These are phyloP conservation scores for Abortiporus biennis DNA, from an alignment of 1,284 basidiomycete species.

Conservation along the genomic window DNA sequence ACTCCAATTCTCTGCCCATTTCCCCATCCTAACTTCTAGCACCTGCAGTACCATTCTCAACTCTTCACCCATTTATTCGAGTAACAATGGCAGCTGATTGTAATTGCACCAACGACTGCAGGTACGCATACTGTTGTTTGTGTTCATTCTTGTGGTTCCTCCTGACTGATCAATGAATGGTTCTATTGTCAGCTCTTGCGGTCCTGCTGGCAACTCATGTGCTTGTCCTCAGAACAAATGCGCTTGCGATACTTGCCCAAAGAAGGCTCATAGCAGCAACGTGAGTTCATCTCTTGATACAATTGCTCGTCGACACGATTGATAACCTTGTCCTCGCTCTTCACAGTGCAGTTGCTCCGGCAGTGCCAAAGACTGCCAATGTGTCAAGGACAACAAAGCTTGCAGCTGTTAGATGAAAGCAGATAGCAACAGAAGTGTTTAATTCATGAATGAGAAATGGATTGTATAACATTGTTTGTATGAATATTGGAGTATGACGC, in stretches of 20 bases:
- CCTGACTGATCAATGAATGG: background rate
- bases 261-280: slow-evolving; percentile 17
- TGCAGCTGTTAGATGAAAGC: slow-evolving; percentile 15
- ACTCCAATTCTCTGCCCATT: too few species aligned
- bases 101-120: too few species aligned
- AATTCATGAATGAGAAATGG: too few species aligned
- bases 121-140: too few species aligned
- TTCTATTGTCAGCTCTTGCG: slow-evolving; percentile 17
- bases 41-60: too few species aligned
- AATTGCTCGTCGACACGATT: background rate
- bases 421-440: too few species aligned
- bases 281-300: slow-evolving; percentile 7
- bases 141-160: too few species aligned
- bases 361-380: slow-evolving; percentile 13
- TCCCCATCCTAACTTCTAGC: too few species aligned
- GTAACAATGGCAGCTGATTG: too few species aligned
- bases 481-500: too few species aligned
- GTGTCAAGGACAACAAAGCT: slow-evolving; percentile 14
- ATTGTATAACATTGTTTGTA: too few species aligned
- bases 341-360: slow-evolving; percentile 16
- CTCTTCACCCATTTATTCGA: too few species aligned
- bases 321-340: background rate
- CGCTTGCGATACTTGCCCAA: slow-evolving; percentile 21
- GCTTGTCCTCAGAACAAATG: slow-evolving; percentile 21
- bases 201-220: slow-evolving; percentile 18